These are phyloP conservation scores for Metschnikowia continentalis DNA, from an alignment of 805 yeast genomes.

Conservation along the genomic window DNA sequence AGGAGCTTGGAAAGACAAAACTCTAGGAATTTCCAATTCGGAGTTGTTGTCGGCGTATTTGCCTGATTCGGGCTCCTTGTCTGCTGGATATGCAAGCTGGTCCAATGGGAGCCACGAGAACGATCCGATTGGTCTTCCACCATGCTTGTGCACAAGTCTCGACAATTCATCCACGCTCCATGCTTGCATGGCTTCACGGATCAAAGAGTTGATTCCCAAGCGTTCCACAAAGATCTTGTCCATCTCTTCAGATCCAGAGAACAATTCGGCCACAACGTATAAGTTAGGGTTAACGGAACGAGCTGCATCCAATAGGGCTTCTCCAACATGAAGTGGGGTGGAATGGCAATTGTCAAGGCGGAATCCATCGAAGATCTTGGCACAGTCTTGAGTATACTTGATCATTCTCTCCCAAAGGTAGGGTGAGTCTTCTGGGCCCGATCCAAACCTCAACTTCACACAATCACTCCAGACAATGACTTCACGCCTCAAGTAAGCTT, in stretches of 20 bases:
- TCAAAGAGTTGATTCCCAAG: constrained; percentile 81
- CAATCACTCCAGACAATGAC: constrained; percentile 98
- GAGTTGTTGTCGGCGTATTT: constrained; percentile 39
- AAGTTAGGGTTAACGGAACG: constrained; percentile 78
- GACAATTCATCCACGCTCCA: constrained; percentile 85
- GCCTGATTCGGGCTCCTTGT: constrained; percentile 29
- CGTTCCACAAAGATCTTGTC: constrained; percentile 89
- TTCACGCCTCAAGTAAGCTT: constrained; percentile 83
- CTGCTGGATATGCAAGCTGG: constrained; percentile 64
- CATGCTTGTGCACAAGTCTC: constrained; percentile 81
- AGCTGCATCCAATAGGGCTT: constrained; percentile 80
- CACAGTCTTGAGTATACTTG: constrained; percentile 66
- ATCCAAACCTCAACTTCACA: constrained; percentile 85
- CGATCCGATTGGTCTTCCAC: constrained; percentile 94
- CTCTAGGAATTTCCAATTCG: constrained; percentile 64
- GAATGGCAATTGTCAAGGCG: constrained; percentile 95
- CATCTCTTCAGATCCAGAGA: constrained; percentile 87
- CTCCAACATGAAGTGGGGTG: constrained; percentile 94
- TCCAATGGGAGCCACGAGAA: constrained; percentile 76
- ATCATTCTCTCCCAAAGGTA: constrained; percentile 86
- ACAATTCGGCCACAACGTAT: constrained; percentile 91
- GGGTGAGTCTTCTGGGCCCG: constrained; percentile 76
- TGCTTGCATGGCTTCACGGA: constrained; percentile 97
- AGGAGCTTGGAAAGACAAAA: constrained; percentile 66
- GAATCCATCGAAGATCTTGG: constrained; percentile 76